Percentiles rank a stretch among this genome's conserved stretches.
phyloP scores from a whole-genome alignment of 306 rosid species.

The Astragalus glycyphyllos region DNA sequence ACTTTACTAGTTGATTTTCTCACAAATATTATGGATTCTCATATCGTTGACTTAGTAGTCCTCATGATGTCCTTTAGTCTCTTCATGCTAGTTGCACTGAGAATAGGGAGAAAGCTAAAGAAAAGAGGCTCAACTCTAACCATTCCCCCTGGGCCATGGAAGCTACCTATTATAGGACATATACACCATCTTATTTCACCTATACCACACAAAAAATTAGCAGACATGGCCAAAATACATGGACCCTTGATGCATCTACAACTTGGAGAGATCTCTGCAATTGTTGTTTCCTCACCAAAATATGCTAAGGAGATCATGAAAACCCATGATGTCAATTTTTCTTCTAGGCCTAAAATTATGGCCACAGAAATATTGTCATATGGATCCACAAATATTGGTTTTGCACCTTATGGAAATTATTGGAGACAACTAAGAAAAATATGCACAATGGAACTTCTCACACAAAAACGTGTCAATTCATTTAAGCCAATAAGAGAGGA shows the following conservation, averaged over 20 bases:
- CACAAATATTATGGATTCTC: background rate
- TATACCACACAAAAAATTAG: slow-evolving; percentile 37
- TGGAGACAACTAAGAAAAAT: too few species aligned
- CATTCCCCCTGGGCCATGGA: background rate
- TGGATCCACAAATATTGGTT: too few species aligned
- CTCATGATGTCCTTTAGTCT: background rate
- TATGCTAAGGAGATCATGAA: slow-evolving; percentile 42
- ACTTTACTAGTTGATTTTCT: background rate
- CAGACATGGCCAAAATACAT: slow-evolving; percentile 43
- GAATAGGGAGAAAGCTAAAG: background rate
- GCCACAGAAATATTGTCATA: too few species aligned
- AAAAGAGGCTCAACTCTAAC: background rate
- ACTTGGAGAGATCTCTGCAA: slow-evolving; percentile 28
- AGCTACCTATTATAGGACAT: too few species aligned
- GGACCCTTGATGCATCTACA: slow-evolving; percentile 43
- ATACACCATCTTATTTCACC: background rate
- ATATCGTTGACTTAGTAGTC: background rate
- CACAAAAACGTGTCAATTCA: too few species aligned
- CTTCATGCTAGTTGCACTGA: background rate
- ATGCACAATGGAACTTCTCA: too few species aligned
- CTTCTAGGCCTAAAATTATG: too few species aligned
- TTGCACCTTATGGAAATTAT: too few species aligned
- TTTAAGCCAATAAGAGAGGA: too few species aligned
- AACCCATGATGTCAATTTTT: slow-evolving; percentile 41
- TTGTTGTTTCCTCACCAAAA: slow-evolving; percentile 53